phyloP scores from a whole-genome alignment of 2,329 filamentous ascomycete genomes.

The Hymenoscyphus salicellus region DNA sequence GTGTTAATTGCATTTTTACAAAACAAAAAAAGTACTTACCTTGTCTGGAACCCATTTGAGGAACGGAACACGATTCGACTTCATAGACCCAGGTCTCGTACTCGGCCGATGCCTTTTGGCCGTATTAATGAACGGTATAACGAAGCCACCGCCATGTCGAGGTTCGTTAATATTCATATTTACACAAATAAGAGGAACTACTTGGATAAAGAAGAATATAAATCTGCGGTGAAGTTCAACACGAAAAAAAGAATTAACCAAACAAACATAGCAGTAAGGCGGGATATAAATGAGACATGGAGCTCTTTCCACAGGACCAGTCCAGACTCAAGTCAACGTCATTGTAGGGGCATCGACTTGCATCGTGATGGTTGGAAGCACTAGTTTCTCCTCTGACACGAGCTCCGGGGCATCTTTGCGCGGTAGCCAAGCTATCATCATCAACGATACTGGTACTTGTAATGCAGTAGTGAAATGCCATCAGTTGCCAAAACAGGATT shows the following conservation, averaged over 20 bases:
- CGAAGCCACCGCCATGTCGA: constrained; percentile 21
- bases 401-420: too few relatives aligned
- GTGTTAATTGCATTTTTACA: not conserved
- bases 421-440: not conserved
- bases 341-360: not conserved
- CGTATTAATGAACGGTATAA: constrained; percentile 25
- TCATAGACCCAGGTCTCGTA: constrained; percentile 14
- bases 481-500: not conserved
- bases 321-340: not conserved
- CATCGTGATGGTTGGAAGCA: not conserved
- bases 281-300: not conserved
- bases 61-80: constrained; percentile 23
- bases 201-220: not conserved
- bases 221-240: not conserved
- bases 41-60: constrained; percentile 21
- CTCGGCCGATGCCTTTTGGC: constrained; percentile 12
- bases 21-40: constrained; percentile 9
- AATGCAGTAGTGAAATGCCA: not conserved
- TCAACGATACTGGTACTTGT: too few relatives aligned
- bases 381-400: too few relatives aligned
- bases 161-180: constrained; percentile 31
- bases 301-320: not conserved
- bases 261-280: not conserved
- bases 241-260: not conserved
- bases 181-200: not conserved